Conservation (phyloP, 345 rosid genomes). For the Populus euphratica region DNA sequence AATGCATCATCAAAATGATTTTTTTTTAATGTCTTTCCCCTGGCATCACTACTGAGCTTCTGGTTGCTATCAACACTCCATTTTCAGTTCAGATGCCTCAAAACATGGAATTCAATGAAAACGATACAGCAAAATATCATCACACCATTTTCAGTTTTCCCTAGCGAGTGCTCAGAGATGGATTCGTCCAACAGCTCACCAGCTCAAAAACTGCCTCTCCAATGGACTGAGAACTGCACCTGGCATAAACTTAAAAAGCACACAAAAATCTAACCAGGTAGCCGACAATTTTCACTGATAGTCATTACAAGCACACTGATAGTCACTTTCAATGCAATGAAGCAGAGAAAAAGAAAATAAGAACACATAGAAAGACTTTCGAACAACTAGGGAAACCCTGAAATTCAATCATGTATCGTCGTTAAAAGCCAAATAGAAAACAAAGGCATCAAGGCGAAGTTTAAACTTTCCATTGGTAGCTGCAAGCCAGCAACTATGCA, state of each 20-base stretch:
- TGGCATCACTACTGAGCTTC: not conserved
- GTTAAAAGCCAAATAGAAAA: not conserved
- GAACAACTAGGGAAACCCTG: not conserved
- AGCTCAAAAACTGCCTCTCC: not conserved
- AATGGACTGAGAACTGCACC: not conserved
- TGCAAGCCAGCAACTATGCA: constrained; percentile 24
- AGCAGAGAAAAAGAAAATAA: not conserved
- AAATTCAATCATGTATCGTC: not conserved
- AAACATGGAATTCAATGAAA: not conserved
- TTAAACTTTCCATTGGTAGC: constrained; percentile 7
- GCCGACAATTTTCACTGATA: not conserved
- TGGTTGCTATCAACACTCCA: not conserved
- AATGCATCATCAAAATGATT: too few relatives aligned
- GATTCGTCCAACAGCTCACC: not conserved
- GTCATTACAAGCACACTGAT: not conserved
- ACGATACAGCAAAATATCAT: not conserved
- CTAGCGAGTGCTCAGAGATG: not conserved
- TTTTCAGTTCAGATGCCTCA: not conserved
- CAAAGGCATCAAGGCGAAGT: not conserved
- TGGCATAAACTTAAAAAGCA: not conserved
- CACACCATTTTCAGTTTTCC: not conserved
- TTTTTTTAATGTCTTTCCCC: not conserved
- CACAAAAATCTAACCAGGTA: not conserved
- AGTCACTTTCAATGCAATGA: not conserved
- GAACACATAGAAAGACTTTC: not conserved